phyloP scores from a whole-genome alignment of 208 protist genomes.

The Leishmania major region DNA sequence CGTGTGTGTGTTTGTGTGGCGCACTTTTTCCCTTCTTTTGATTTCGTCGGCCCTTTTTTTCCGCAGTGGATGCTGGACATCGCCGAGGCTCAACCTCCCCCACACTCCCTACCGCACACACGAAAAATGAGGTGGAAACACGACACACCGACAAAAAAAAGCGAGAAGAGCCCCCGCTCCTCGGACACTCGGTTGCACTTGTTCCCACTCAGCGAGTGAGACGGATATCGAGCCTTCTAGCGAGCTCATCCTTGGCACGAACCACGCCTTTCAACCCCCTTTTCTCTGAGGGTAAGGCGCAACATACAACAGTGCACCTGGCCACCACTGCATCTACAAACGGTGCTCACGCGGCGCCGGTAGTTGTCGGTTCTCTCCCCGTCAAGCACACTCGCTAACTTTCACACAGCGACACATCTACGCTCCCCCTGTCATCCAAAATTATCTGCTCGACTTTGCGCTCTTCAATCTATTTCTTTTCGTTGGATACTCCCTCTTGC shows the following conservation, averaged over 20 bases:
- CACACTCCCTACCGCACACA: background rate
- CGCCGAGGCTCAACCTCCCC: background rate
- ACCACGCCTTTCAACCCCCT: background rate
- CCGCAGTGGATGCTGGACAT: background rate
- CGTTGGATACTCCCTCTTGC: background rate
- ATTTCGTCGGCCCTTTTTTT: background rate
- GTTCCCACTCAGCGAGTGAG: background rate
- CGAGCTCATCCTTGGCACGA: background rate
- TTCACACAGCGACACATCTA: background rate
- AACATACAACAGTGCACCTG: background rate
- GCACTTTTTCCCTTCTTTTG: conserved; percentile 5
- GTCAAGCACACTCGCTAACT: background rate
- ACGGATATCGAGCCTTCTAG: background rate
- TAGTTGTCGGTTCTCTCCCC: background rate
- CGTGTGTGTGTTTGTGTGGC: background rate
- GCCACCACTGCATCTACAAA: background rate
- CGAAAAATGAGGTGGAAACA: background rate
- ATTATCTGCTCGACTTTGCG: background rate
- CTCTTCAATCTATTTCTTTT: background rate
- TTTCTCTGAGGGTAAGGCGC: background rate
- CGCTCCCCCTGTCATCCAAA: background rate
- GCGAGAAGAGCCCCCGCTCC: background rate
- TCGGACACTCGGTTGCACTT: background rate
- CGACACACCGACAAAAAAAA: background rate
- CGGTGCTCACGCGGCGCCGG: background rate